A percentile compares a stretch with the other conserved stretches of the same genome.
These are phyloP conservation scores for Avena atlantica DNA, from an alignment of 176 grass and related monocot species.

Conservation along the genomic window DNA sequence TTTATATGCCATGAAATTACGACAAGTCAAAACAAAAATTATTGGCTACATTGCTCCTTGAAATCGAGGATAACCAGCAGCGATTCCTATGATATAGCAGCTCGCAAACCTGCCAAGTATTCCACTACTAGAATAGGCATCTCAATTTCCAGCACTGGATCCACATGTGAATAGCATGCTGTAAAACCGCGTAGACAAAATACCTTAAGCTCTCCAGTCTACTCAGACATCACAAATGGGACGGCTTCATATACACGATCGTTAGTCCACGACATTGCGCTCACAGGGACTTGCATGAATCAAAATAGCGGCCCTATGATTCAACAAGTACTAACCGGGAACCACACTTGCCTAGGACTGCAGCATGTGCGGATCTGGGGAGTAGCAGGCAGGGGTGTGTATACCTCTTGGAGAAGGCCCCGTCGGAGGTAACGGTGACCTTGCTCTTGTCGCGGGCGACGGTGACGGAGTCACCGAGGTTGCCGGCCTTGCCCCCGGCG, in stretches of 20 bases:
- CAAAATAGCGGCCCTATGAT: not conserved
- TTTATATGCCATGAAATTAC: not conserved
- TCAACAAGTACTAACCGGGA: not conserved
- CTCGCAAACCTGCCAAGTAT: not conserved
- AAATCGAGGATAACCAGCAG: not conserved
- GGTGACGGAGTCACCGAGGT: conserved; percentile 73
- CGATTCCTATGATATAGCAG: not conserved
- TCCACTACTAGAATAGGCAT: not conserved
- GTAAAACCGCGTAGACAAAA: not conserved
- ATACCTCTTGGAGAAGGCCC: conserved; percentile 84
- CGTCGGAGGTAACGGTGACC: conserved; percentile 87
- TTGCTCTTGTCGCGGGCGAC: conserved; percentile 80
- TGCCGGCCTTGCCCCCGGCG: conserved; percentile 71
- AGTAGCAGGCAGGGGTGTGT: not conserved
- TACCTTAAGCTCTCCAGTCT: not conserved
- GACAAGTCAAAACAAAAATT: not conserved
- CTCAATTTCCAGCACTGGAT: not conserved
- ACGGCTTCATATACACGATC: not conserved
- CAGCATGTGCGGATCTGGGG: conserved; percentile 38
- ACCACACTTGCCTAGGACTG: conserved; percentile 5
- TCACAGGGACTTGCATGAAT: not conserved
- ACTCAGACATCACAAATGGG: not conserved
- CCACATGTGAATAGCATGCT: too few species aligned
- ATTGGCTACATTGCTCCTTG: not conserved
- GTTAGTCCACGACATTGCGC: not conserved